Evolutionary conservation across 331 rosid genomes (phyloP).

Genomic region (Quercus phellos): DNA sequence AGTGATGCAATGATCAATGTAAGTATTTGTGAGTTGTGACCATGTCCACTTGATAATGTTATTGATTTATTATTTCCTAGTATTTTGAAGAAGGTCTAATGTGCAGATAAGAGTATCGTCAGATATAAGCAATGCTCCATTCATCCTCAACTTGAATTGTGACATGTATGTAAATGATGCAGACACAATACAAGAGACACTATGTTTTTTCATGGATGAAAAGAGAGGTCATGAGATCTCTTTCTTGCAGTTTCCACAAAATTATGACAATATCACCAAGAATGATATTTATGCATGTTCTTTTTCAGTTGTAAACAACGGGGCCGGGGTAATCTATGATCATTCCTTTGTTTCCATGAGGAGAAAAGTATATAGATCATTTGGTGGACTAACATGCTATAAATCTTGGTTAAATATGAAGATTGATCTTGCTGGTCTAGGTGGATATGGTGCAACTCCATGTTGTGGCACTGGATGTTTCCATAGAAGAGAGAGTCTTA

Average conservation of each 20-base stretch:
- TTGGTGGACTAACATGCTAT: neutral
- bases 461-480: constrained; percentile 75
- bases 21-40: neutral
- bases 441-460: constrained; percentile 48
- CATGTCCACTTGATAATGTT: neutral
- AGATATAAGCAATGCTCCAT: constrained; percentile 56
- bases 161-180: constrained; percentile 62
- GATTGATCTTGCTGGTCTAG: constrained; percentile 49
- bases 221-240: constrained; percentile 45
- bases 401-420: constrained; percentile 8
- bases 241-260: constrained; percentile 57
- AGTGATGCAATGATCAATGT: too few relatives aligned
- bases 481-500: constrained; percentile 59
- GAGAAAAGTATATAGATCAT: neutral
- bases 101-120: constrained; percentile 66
- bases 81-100: neutral
- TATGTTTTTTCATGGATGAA: constrained; percentile 66
- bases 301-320: neutral
- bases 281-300: constrained; percentile 41
- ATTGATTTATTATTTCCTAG: neutral
- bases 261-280: constrained; percentile 33
- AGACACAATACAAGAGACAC: constrained; percentile 35
- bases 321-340: constrained; percentile 22
- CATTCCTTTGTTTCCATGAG: neutral
- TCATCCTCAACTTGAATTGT: constrained; percentile 66